Evolutionary conservation across 2,329 filamentous ascomycete species (phyloP), one percentile per base, ranked within the genome.

Genomic region (Apiospora phragmitis): DNA sequence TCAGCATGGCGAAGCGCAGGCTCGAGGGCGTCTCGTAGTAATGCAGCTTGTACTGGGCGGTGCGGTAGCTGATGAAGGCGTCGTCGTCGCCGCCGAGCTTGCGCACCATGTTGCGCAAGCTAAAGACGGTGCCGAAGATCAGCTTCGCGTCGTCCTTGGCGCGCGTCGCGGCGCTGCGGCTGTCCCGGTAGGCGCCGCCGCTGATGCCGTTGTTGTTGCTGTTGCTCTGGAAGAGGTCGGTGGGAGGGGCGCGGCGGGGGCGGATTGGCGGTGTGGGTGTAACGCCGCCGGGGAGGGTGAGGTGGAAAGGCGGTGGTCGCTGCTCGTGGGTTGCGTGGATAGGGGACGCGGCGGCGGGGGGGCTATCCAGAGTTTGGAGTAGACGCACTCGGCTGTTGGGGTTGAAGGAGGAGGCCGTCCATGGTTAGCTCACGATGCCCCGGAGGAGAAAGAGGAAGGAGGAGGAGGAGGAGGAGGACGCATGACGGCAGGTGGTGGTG

Each of bases 11-110:
- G 79, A 98, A 97, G 79, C 97, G 97, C 82, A 97, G 91, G 81
- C 94, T 97, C 68, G 94, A 96, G 0, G 95, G 94, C 16, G 96
- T 98, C 86, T 99, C 96, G 87, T 98, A 99, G 86, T 97, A 99
- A 84, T 99, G 96, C 77, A 99, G 89, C 84, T 98, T 98, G 87
- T 99, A 99, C 83, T 97, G 93, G 75, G 89, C 93, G 69, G 96
- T 99, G 76, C 94, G 93, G 84, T 93, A 99, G 76, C 92, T 94
- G 76, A 99, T 92, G 82, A 99, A 99, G 80, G 93, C 94, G 84
- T 98, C 95, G 81, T 98, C 94, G 69, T 94, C 91, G 74, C 95
- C 95, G 78, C 95, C 95, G 66, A 99, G 89, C 86, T 98, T 97
- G 81, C 94, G 93, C 73, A 93, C 94, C 92, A 99, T 97, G 84